A percentile compares a stretch with the other conserved stretches of the same genome.
phyloP scores from a whole-genome alignment of 1,284 basidiomycete genomes.

The Apiotrichum mycotoxinovorans region DNA sequence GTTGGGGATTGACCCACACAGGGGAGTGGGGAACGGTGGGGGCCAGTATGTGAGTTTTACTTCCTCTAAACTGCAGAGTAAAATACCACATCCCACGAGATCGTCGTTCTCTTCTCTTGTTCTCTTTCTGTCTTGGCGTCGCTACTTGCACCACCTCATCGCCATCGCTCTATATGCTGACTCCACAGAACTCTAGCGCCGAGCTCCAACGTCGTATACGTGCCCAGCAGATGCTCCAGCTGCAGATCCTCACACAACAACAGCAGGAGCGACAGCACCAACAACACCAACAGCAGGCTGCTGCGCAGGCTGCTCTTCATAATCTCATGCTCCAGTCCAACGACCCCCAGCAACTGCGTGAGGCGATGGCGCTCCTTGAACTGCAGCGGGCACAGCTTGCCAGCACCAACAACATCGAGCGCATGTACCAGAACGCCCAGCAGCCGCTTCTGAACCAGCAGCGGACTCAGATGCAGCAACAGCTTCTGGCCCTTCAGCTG shows the following conservation, averaged over 20 bases:
- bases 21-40: constrained; percentile 1
- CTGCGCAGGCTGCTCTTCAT: constrained; percentile 15
- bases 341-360: constrained; percentile 23
- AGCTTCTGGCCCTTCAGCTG: constrained; percentile 13
- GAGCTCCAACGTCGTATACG: constrained; percentile 17
- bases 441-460: constrained; percentile 21
- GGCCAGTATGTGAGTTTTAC: background rate
- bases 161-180: background rate
- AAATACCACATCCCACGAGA: too few species aligned
- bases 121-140: too few species aligned
- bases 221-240: constrained; percentile 16
- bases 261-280: constrained; percentile 12
- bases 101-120: too few species aligned
- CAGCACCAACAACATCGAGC: constrained; percentile 3
- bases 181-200: background rate
- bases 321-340: constrained; percentile 19
- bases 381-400: constrained; percentile 26
- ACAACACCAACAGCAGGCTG: constrained; percentile 12
- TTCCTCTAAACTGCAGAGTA: too few species aligned
- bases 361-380: constrained; percentile 27
- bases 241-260: constrained; percentile 10
- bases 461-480: background rate
- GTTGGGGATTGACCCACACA: constrained; percentile 30
- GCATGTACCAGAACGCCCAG: constrained; percentile 17
- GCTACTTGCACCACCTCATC: background rate